Conservation (phyloP, 805 yeast species). For the Kodamaea hsintzibuensis region DNA sequence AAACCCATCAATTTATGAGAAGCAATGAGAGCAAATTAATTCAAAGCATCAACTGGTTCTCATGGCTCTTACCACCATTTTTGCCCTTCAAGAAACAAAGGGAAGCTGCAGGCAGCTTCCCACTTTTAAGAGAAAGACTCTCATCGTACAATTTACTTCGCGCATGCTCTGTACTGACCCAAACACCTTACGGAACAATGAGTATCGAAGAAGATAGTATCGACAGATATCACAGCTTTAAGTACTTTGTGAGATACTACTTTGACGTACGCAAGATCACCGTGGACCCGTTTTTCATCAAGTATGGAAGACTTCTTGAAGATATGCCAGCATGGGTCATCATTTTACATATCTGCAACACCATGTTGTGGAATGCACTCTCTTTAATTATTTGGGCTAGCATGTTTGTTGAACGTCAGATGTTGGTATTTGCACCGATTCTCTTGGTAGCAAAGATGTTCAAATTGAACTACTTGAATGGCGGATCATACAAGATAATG, state of each 20-base stretch:
- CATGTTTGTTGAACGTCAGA: slow-evolving; percentile 4
- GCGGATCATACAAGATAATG: slow-evolving; percentile 6
- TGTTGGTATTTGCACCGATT: background rate
- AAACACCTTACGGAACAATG: slow-evolving; percentile 11
- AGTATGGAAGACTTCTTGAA: slow-evolving; percentile 19
- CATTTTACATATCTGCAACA: slow-evolving; percentile 12
- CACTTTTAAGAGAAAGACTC: slow-evolving; percentile 18
- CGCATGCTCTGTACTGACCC: slow-evolving; percentile 13
- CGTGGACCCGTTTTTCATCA: slow-evolving; percentile 27
- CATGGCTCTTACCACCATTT: slow-evolving; percentile 24
- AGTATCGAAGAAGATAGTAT: slow-evolving; percentile 6
- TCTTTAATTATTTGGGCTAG: slow-evolving; percentile 9
- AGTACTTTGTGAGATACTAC: slow-evolving; percentile 20
- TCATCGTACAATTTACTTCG: slow-evolving; percentile 22
- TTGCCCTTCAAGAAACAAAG: slow-evolving; percentile 14
- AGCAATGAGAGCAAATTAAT: background rate
- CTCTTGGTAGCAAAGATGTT: slow-evolving; percentile 18
- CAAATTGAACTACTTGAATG: slow-evolving; percentile 21
- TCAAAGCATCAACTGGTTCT: slow-evolving; percentile 18
- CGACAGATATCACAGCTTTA: slow-evolving; percentile 11
- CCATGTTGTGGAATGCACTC: slow-evolving; percentile 19
- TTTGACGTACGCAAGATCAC: slow-evolving; percentile 21
- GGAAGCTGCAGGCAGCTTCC: slow-evolving; percentile 8
- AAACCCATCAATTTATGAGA: background rate
- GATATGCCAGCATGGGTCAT: slow-evolving; percentile 16